These are phyloP conservation scores for Colletotrichum echinochloae DNA, from an alignment of 2,329 filamentous ascomycete species.

Conservation along the genomic window DNA sequence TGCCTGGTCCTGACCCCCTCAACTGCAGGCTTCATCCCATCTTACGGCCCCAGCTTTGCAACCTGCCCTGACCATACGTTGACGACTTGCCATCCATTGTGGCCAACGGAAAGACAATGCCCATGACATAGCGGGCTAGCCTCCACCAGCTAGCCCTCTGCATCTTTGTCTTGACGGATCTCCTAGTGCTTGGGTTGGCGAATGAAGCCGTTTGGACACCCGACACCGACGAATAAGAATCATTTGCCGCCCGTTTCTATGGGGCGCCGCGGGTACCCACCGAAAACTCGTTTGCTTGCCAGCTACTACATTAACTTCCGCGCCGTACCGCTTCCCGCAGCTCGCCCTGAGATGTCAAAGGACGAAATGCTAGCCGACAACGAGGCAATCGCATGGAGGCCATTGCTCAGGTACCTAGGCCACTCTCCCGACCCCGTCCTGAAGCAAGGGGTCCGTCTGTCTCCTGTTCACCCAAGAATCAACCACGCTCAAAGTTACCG, in stretches of 20 bases:
- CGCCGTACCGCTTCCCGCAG: constrained; percentile 40
- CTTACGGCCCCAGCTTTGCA: constrained; percentile 29
- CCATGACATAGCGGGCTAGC: neutral
- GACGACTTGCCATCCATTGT: constrained; percentile 12
- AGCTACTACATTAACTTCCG: constrained; percentile 39
- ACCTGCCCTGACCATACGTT: neutral
- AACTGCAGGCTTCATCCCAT: constrained; percentile 39
- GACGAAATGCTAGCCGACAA: constrained; percentile 9
- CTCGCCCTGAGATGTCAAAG: constrained; percentile 28
- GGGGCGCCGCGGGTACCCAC: constrained; percentile 18
- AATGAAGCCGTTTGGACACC: constrained; percentile 6
- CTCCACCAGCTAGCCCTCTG: neutral
- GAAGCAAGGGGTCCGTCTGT: constrained; percentile 19
- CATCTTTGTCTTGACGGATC: neutral
- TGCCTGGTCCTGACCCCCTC: constrained; percentile 31
- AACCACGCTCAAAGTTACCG: constrained; percentile 14
- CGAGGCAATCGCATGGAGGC: constrained; percentile 11
- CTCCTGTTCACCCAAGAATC: constrained; percentile 14
- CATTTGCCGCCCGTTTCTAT: constrained; percentile 21
- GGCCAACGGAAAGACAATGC: constrained; percentile 1
- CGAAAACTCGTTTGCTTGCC: constrained; percentile 39
- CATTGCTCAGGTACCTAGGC: constrained; percentile 4
- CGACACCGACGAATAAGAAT: constrained; percentile 7
- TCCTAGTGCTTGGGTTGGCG: constrained; percentile 2
- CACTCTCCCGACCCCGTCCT: constrained; percentile 24